A percentile compares a stretch with the other conserved stretches of the same genome.
Evolutionary conservation across 1,284 basidiomycete genomes (phyloP).

Genomic region (Mycosarcoma mackinlayi): DNA sequence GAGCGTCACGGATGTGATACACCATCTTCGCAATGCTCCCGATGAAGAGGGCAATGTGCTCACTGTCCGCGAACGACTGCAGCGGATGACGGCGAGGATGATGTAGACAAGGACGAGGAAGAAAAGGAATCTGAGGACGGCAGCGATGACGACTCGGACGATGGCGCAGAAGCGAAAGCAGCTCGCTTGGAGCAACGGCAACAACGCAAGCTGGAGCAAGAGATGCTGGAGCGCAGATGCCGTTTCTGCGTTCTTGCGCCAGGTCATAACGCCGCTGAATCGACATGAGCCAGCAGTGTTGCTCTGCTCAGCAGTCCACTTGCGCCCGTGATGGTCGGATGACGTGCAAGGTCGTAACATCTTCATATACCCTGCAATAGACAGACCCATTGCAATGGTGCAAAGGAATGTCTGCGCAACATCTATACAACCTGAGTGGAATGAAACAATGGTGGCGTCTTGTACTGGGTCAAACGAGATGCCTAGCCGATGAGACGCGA

Average conservation of each 20-base stretch:
- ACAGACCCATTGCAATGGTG: no score
- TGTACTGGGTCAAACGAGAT: no score
- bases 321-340: no score
- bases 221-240: constrained; percentile 37
- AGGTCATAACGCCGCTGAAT: constrained; percentile 18
- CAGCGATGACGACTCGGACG: constrained; percentile 38
- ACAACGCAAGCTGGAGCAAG: constrained; percentile 19
- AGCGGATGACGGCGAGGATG: constrained; percentile 31
- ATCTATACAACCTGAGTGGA: no score
- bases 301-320: no score
- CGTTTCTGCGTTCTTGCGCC: constrained; percentile 36
- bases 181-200: constrained; percentile 20
- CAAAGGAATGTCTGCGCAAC: no score
- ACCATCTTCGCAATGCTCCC: constrained; percentile 53
- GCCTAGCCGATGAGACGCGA: no score
- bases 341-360: no score
- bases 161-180: constrained; percentile 13
- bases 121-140: constrained; percentile 18
- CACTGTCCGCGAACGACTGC: constrained; percentile 48
- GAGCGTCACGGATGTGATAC: constrained; percentile 53
- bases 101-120: constrained; percentile 39
- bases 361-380: constrained; percentile 10
- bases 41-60: constrained; percentile 54
- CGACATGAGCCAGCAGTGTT: not conserved
- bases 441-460: no score